phyloP scores from a whole-genome alignment of 23 red algal genomes.

The Cyanidiococcus yangmingshanensis region DNA sequence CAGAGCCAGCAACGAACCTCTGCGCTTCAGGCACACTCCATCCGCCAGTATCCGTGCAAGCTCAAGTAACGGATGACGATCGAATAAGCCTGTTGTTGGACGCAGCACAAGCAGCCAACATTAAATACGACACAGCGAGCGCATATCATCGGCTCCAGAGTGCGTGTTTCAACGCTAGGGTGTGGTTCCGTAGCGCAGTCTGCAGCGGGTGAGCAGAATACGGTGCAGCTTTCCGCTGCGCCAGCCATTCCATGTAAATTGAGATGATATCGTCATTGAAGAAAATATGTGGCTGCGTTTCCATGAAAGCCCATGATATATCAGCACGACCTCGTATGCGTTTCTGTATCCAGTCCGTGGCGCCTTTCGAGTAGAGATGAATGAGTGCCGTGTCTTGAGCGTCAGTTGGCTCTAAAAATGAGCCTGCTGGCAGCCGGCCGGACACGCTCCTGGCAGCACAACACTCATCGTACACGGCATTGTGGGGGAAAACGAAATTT shows the following conservation, averaged over 20 bases:
- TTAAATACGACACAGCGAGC: too few relatives aligned
- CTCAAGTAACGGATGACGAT: too few relatives aligned
- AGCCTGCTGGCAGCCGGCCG: not conserved
- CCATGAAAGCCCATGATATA: not conserved
- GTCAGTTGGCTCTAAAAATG: not conserved
- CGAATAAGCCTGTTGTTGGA: too few relatives aligned
- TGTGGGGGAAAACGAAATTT: not conserved
- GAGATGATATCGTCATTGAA: conserved; percentile 11
- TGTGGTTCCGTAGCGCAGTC: not conserved
- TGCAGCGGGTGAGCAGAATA: not conserved
- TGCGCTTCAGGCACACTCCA: too few relatives aligned
- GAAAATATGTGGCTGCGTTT: not conserved
- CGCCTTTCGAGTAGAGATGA: not conserved
- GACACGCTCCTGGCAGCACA: not conserved
- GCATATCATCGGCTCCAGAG: not conserved
- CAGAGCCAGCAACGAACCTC: too few relatives aligned
- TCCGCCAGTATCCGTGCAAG: too few relatives aligned
- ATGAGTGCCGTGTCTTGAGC: conserved; percentile 11
- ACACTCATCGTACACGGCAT: not conserved
- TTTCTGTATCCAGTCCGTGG: not conserved
- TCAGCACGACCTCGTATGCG: conserved; percentile 14
- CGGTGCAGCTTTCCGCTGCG: not conserved
- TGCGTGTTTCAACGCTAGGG: not conserved
- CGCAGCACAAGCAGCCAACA: too few relatives aligned
- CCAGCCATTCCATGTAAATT: not conserved